Evolutionary conservation across 208 protist genomes (phyloP).

Genomic region (Crithidia mellificae): DNA sequence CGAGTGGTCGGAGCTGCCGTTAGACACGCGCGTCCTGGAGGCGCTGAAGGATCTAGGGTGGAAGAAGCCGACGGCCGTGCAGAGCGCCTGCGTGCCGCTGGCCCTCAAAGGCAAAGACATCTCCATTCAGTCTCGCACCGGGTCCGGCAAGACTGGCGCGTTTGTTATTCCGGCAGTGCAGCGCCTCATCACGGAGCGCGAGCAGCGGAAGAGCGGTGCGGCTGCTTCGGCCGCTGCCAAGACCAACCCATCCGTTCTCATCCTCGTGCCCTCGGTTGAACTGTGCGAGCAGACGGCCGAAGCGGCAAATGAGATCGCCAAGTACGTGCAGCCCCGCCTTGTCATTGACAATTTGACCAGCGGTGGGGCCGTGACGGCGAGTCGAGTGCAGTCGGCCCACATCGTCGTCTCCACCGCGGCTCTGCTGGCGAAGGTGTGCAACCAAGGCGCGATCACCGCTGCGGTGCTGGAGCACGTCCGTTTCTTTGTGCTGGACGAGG

Average conservation of each 20-base stretch:
- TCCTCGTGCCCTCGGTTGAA: constrained; percentile 96
- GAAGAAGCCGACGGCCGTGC: constrained; percentile 91
- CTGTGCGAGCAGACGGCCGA: constrained; percentile 94
- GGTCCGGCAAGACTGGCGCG: constrained; percentile 89
- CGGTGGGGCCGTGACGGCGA: constrained; percentile 53
- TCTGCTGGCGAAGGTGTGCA: constrained; percentile 72
- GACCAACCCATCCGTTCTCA: constrained; percentile 82
- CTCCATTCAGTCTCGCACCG: constrained; percentile 86
- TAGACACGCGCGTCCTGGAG: constrained; percentile 85
- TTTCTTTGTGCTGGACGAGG: constrained; percentile 95
- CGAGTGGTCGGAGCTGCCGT: constrained; percentile 78
- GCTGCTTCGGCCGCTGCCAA: not conserved
- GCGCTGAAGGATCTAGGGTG: constrained; percentile 83
- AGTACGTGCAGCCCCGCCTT: constrained; percentile 80
- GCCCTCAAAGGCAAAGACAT: constrained; percentile 92
- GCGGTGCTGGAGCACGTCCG: constrained; percentile 64
- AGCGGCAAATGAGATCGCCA: constrained; percentile 64
- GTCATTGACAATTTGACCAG: constrained; percentile 82
- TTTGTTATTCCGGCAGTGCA: constrained; percentile 89
- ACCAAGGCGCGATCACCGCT: constrained; percentile 52
- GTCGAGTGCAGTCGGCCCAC: constrained; percentile 67
- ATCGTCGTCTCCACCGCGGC: constrained; percentile 86
- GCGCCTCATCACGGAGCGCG: constrained; percentile 78
- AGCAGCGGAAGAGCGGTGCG: constrained; percentile 35
- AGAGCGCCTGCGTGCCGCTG: constrained; percentile 93